Percentiles rank a stretch among this genome's conserved stretches.
These are phyloP conservation scores for Xerocomus amazonicus DNA, from an alignment of 1,284 basidiomycete species.

Conservation along the genomic window DNA sequence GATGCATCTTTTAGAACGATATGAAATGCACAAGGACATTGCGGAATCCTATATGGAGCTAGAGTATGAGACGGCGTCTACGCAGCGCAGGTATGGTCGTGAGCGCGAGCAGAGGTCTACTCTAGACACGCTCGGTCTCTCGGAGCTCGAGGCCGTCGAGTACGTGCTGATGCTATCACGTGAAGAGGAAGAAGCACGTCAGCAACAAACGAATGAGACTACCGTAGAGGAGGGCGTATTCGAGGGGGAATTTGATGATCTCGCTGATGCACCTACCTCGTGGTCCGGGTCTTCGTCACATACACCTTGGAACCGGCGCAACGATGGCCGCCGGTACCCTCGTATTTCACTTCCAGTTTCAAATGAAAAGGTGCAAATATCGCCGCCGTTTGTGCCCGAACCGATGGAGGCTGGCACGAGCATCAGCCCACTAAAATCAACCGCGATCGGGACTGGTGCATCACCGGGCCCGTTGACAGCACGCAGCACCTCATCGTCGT, in stretches of 20 bases:
- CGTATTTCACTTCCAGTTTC: conserved; percentile 31
- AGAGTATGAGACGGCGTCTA: conserved; percentile 43
- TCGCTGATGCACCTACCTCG: conserved; percentile 23
- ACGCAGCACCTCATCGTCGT: conserved; percentile 21
- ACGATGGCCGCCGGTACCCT: conserved; percentile 15
- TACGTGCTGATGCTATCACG: conserved; percentile 84
- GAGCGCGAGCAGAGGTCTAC: conserved; percentile 55
- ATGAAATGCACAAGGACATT: conserved; percentile 66
- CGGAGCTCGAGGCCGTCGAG: conserved; percentile 75
- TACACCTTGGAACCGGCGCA: not conserved
- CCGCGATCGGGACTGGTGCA: conserved; percentile 3
- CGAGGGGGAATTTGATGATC: conserved; percentile 53
- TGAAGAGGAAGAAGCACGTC: conserved; percentile 57
- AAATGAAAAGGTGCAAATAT: conserved; percentile 41
- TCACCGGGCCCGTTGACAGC: conserved; percentile 10
- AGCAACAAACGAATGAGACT: not conserved
- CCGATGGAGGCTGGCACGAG: conserved; percentile 41
- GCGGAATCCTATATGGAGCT: conserved; percentile 54
- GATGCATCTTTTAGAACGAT: conserved; percentile 44
- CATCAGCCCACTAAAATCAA: conserved; percentile 23
- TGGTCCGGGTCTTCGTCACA: conserved; percentile 3
- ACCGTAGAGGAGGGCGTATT: conserved; percentile 51
- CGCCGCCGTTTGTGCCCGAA: conserved; percentile 35
- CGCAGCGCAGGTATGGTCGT: conserved; percentile 40
- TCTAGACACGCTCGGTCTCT: conserved; percentile 65